These are phyloP conservation scores for Cyclotella distinguenda DNA, from an alignment of 108 stramenopile species.

Conservation along the genomic window DNA sequence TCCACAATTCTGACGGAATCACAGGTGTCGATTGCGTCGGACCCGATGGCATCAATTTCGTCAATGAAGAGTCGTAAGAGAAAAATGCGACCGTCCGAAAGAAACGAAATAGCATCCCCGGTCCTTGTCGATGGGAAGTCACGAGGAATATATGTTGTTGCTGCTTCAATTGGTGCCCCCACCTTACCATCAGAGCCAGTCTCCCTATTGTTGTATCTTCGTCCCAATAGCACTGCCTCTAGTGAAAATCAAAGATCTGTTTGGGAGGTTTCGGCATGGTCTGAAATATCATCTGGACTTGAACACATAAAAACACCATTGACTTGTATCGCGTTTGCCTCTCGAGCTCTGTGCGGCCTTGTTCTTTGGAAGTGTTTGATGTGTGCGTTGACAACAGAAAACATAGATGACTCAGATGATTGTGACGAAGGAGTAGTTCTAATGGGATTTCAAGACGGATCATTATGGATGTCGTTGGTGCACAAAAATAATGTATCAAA, in stretches of 20 bases:
- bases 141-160: slow-evolving; percentile 30
- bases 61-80: slow-evolving; percentile 20
- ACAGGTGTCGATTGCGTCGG: not conserved
- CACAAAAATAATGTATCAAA: not conserved
- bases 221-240: not conserved
- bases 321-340: slow-evolving; percentile 33
- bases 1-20: not conserved
- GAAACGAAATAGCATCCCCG: not conserved
- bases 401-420: not conserved
- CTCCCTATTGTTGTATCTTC: slow-evolving; percentile 30
- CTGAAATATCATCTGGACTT: slow-evolving; percentile 22
- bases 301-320: slow-evolving; percentile 21
- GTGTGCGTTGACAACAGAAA: slow-evolving; percentile 6
- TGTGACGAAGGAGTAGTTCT: slow-evolving; percentile 33
- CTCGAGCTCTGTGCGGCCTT: slow-evolving; percentile 16
- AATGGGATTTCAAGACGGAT: slow-evolving; percentile 45
- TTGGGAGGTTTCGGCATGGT: slow-evolving; percentile 10
- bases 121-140: not conserved
- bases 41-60: not conserved
- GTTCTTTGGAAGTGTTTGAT: slow-evolving; percentile 17
- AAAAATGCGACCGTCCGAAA: slow-evolving; percentile 17
- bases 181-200: slow-evolving; percentile 22
- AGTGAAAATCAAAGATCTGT: not conserved
- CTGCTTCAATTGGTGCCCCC: slow-evolving; percentile 25
- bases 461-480: slow-evolving; percentile 23